Percentiles rank a stretch among this genome's conserved stretches.
These are phyloP conservation scores for Eutrema yunnanense DNA, from an alignment of 345 rosid species.

Conservation along the genomic window DNA sequence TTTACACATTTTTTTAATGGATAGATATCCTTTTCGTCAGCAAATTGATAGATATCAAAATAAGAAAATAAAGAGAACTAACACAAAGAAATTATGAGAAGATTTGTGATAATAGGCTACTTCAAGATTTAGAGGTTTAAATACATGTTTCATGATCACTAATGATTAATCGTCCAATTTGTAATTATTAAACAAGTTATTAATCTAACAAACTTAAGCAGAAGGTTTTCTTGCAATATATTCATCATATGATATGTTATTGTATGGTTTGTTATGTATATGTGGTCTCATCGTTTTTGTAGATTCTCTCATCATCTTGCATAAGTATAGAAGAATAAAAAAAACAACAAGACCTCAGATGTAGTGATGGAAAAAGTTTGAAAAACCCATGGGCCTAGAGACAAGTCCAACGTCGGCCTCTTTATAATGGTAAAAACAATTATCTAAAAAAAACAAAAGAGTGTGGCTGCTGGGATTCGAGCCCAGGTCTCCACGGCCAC, in stretches of 20 bases:
- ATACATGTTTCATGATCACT: too few species aligned
- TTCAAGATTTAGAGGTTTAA: not conserved
- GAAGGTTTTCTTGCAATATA: too few species aligned
- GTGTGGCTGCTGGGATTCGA: constrained; percentile 85
- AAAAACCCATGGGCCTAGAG: not conserved
- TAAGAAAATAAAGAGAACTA: not conserved
- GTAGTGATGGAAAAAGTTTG: too few species aligned
- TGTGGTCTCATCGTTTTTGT: too few species aligned
- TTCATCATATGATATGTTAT: too few species aligned
- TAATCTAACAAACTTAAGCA: not conserved
- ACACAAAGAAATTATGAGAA: not conserved
- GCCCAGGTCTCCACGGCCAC: constrained; percentile 91
- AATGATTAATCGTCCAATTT: not conserved
- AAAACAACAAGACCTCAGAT: too few species aligned
- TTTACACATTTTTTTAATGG: too few species aligned
- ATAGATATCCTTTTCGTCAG: too few species aligned
- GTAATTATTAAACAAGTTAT: not conserved
- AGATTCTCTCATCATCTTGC: too few species aligned
- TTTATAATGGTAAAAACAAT: not conserved
- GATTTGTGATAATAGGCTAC: not conserved
- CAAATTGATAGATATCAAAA: too few species aligned
- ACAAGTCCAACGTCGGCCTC: not conserved
- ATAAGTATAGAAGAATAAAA: too few species aligned
- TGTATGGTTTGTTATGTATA: too few species aligned
- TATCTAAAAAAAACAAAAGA: not conserved